A percentile compares a stretch with the other conserved stretches of the same genome.
These are phyloP conservation scores for Lecanicillium sp. DNA, from an alignment of 2,329 filamentous ascomycete species.

Conservation along the genomic window DNA sequence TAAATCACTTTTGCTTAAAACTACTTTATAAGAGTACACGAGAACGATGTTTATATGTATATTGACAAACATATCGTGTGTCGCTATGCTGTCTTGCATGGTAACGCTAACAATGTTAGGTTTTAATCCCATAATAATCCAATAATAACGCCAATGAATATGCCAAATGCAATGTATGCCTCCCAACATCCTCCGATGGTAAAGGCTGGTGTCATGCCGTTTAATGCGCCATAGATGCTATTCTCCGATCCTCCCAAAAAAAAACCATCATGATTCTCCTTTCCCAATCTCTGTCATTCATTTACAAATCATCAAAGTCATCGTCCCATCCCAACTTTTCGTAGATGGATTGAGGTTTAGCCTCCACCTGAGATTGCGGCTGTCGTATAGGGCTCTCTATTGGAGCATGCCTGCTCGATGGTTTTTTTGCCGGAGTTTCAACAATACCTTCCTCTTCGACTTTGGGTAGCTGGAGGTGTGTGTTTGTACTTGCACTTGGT, in stretches of 20 bases:
- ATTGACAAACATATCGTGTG: not conserved
- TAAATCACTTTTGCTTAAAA: too few species aligned
- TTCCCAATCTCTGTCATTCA: conserved; percentile 13
- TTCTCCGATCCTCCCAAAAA: not conserved
- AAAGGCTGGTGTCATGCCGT: too few species aligned
- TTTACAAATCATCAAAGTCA: conserved; percentile 39
- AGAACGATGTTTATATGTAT: not conserved
- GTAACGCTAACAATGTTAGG: not conserved
- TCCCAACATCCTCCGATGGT: too few species aligned
- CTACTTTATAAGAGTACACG: too few species aligned
- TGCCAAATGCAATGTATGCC: not conserved
- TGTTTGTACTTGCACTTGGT: conserved; percentile 4
- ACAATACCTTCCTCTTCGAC: conserved; percentile 16
- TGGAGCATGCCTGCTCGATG: conserved; percentile 12
- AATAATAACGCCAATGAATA: not conserved
- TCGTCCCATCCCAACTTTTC: conserved; percentile 51
- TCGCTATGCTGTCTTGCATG: too few species aligned
- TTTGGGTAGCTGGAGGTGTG: conserved; percentile 4
- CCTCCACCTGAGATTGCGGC: conserved; percentile 6
- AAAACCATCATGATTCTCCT: not conserved
- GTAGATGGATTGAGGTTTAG: conserved; percentile 36
- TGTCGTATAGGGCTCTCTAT: conserved; percentile 10
- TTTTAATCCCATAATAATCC: not conserved
- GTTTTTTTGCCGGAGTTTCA: conserved; percentile 31
- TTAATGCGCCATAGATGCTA: not conserved